Conservation (phyloP, 2,329 filamentous ascomycete species). For the Arthrobotrys iridis region DNA sequence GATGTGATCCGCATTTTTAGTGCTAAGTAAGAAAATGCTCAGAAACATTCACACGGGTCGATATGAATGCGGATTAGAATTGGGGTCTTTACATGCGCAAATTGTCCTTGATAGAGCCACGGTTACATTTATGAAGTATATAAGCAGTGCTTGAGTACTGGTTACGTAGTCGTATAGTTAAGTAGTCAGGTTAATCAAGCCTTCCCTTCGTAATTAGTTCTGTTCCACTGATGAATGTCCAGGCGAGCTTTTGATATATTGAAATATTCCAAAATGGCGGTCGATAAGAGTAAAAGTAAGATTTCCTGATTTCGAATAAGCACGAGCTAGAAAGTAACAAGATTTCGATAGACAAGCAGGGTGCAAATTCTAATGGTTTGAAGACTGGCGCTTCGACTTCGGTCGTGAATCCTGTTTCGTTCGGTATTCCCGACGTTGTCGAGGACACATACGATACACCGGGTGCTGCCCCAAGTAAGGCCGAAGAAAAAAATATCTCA, state of each 20-base stretch:
- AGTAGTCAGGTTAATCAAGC: no score
- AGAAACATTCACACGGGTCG: not conserved
- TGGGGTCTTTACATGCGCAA: no score
- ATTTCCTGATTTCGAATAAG: not conserved
- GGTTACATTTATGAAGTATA: no score
- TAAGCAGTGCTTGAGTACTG: no score
- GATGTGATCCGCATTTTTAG: not conserved
- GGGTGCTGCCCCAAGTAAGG: not conserved
- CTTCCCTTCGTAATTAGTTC: no score
- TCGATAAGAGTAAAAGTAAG: constrained; percentile 14
- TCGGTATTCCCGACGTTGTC: not conserved
- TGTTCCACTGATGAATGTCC: constrained; percentile 17
- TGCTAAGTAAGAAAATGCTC: not conserved
- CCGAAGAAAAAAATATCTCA: no score
- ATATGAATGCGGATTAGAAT: no score
- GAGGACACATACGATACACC: not conserved
- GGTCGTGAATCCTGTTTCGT: no score
- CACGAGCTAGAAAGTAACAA: no score
- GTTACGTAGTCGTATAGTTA: no score
- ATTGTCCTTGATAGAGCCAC: no score
- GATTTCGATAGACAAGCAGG: not conserved
- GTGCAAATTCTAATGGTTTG: not conserved
- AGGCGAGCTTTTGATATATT: constrained; percentile 15
- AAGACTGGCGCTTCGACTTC: constrained; percentile 6
- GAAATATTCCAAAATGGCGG: constrained; percentile 18